A percentile compares a stretch with the other conserved stretches of the same genome.
Conservation (phyloP, 495 filamentous ascomycete species). For the Elasticomyces elasticus region DNA sequence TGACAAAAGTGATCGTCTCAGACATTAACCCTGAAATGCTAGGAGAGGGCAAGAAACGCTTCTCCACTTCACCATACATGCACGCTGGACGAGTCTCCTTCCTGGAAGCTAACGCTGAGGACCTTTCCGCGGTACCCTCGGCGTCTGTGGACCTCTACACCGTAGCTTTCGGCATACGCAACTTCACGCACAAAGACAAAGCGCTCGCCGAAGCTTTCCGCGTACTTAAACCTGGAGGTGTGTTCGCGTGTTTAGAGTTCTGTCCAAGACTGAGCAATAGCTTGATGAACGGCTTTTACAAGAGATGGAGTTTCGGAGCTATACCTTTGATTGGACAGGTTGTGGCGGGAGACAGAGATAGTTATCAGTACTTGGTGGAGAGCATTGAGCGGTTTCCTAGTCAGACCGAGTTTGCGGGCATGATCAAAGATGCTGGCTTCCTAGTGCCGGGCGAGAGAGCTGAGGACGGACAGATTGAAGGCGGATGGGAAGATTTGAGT, state of each 20-base stretch:
- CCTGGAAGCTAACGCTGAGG: conserved; percentile 83
- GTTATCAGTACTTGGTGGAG: conserved; percentile 97
- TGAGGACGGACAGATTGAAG: conserved; percentile 74
- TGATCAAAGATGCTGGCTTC: conserved; percentile 88
- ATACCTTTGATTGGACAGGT: conserved; percentile 93
- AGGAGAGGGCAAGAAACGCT: conserved; percentile 71
- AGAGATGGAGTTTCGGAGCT: conserved; percentile 87
- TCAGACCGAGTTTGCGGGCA: conserved; percentile 70
- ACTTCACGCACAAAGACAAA: conserved; percentile 78
- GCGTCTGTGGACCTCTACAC: conserved; percentile 82
- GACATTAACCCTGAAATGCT: conserved; percentile 97
- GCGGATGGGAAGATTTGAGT: conserved; percentile 52
- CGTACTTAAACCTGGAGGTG: conserved; percentile 85
- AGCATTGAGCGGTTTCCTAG: conserved; percentile 89
- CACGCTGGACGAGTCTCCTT: conserved; percentile 54
- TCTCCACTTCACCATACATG: conserved; percentile 49
- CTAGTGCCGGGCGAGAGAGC: conserved; percentile 68
- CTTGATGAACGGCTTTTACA: conserved; percentile 77
- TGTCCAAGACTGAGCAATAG: conserved; percentile 61
- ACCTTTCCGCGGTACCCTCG: conserved; percentile 53
- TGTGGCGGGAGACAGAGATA: conserved; percentile 86
- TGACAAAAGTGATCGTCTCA: conserved; percentile 73
- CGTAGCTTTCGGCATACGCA: conserved; percentile 93
- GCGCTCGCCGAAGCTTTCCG: conserved; percentile 74
- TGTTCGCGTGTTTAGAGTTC: conserved; percentile 97